phyloP scores from a whole-genome alignment of 768 basidiomycete genomes.

The Psilocybe cubensis region DNA sequence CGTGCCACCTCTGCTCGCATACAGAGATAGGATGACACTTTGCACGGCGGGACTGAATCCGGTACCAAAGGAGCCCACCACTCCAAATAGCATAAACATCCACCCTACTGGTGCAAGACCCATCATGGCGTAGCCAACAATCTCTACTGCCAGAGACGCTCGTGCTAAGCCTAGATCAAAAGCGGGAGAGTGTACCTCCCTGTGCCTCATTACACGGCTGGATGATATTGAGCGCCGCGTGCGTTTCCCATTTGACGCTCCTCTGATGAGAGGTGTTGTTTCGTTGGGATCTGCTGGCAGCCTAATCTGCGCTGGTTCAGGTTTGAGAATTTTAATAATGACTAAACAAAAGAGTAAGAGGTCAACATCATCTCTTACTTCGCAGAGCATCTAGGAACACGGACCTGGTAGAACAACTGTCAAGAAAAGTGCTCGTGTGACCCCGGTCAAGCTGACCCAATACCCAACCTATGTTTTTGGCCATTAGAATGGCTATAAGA shows the following conservation, averaged over 20 bases:
- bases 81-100: slow-evolving; percentile 52
- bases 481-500: not conserved
- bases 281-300: slow-evolving; percentile 3
- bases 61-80: slow-evolving; percentile 55
- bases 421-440: slow-evolving; percentile 55
- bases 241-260: slow-evolving; percentile 22
- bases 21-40: slow-evolving; percentile 71
- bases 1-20: slow-evolving; percentile 49
- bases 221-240: slow-evolving; percentile 31
- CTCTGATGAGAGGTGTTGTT: not conserved
- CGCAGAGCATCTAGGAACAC: too few relatives aligned
- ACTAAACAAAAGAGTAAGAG: slow-evolving; percentile 34
- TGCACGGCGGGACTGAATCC: slow-evolving; percentile 71
- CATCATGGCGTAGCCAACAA: slow-evolving; percentile 53
- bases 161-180: slow-evolving; percentile 77
- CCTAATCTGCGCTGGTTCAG: slow-evolving; percentile 32
- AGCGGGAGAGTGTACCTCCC: slow-evolving; percentile 39
- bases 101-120: slow-evolving; percentile 46
- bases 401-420: slow-evolving; percentile 62
- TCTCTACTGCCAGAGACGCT: slow-evolving; percentile 59
- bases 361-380: too few relatives aligned
- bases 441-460: slow-evolving; percentile 59
- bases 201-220: slow-evolving; percentile 23
- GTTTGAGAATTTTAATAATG: slow-evolving; percentile 55
- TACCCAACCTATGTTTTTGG: slow-evolving; percentile 59